Base-by-base conservation (phyloP, 1,284 basidiomycete species). In the Blastosporella zonata region DNA sequence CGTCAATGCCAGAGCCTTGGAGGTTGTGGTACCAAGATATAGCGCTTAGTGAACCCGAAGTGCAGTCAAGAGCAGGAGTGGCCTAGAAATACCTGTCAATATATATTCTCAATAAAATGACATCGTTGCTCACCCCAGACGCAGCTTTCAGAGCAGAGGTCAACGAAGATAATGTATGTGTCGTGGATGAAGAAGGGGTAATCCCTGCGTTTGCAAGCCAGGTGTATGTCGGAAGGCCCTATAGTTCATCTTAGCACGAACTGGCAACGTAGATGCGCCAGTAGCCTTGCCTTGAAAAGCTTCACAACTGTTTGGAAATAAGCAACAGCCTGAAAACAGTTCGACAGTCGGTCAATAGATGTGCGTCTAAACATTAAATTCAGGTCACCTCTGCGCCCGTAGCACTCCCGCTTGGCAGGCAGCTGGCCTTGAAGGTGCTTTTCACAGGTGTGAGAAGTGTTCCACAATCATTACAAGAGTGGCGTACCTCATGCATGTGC, bases 171-270 rank as follows among this genome's bases (percentile, higher is more conserved):
- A 87, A 72, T 0, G 77, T 79, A 62, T 81, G 83, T 0, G 84
- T 88, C 56, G 67, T 63, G 45, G 66, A 71, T 1, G 69, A 65
- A 17, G 75, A 77, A 6, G 90, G 90, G 1, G 77, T 79, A 54
- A 93, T 92, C 33, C 86, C 87, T 21, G 75, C 81, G n/a, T 74
- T 68, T 13, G 74, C 69, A 27, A 93, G 79, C 78, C 78, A 90
- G 9, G 77, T 70, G 63, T 81, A 90, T 1, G 90, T 90, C 1
- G 87, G 84, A 23, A 89, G 74, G 9, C 72, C 73, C 79, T 83
- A 54, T 4, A 25, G 13, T 22, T 22, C 4, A 12, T 31, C 2
- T 25, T n/a, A 25, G 36, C 20, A 9, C 13, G 28, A 44, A n/a
- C 39, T 31, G 7, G 29, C 12, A 36, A 23, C n/a, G 2, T 17